Evolutionary conservation across 768 basidiomycete species (phyloP), one percentile per base, ranked within the genome.

Genomic region (Mycena indigotica): DNA sequence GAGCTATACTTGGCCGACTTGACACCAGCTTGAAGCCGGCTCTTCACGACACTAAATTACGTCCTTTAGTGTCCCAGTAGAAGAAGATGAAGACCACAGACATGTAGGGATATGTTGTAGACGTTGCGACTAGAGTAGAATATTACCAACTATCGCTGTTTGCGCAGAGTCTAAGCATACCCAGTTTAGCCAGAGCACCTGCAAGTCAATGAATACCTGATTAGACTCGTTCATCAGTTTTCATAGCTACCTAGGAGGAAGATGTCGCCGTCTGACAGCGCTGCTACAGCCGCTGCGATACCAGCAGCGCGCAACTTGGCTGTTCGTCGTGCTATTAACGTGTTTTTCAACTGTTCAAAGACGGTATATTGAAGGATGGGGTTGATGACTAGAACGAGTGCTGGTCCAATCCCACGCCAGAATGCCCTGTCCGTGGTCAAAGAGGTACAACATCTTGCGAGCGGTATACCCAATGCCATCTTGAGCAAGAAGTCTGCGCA

Each of bases 341-440:
- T 65, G 65, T 95, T 97, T 79, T 96, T 97, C 66, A 98, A 77
- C 69, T 97, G 93, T 73, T 99, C 96, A 62, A 98, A 98, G 0
- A 87, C 85, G 19, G 96, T 98, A 71, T 97, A 95, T 76, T 95
- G 86, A 28, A 98, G 80, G 28, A 99, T 90, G 16, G 96, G 96
- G 72, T 99, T 99, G 61, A 93, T 84, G 63, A 98, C 96, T 44
- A 98, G 80, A 26, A 94, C 80, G 49, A 99, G 77, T n/a, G 95
- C 95, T 3, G 96, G 95, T 1, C 93, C 93, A 35, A 99, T 83
- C 15, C 96, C 96, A 45, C 93, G 82, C 88, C 91, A 97, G 69
- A 99, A 88, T 1, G 88, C 95, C n/a, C 79, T 79, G n/a, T n/a
- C n/a, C n/a, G n/a, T n/a, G n/a, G n/a, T n/a, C 12, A 48, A 21